phyloP scores from a whole-genome alignment of 192 early-diverging fungal genomes.

The Linderina pennispora region DNA sequence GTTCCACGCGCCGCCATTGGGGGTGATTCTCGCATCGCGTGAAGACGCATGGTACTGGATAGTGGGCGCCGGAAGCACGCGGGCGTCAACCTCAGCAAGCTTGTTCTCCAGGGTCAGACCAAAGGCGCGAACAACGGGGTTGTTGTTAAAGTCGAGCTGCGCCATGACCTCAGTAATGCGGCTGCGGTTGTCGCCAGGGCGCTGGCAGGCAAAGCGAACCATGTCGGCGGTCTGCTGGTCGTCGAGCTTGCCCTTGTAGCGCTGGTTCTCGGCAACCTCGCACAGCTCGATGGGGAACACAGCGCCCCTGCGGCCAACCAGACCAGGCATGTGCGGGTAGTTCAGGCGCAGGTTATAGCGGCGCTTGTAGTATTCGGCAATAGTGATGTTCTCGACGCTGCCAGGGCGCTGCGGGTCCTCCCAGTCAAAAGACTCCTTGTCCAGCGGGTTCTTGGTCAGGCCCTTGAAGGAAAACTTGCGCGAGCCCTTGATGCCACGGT shows the following conservation, averaged over 20 bases:
- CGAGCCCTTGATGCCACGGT: conserved; percentile 52
- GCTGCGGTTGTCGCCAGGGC: conserved; percentile 73
- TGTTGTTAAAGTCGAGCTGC: conserved; percentile 57
- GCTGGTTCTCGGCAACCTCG: conserved; percentile 74
- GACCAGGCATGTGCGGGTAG: conserved; percentile 78
- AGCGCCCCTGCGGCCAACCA: conserved; percentile 64
- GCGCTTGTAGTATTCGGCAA: conserved; percentile 72
- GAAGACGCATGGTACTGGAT: conserved; percentile 58
- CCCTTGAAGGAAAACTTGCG: conserved; percentile 69
- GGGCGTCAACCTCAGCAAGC: conserved; percentile 66
- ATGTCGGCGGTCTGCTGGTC: conserved; percentile 89
- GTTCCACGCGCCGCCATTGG: conserved; percentile 82
- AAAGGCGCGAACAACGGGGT: conserved; percentile 73
- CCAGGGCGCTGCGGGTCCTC: conserved; percentile 40
- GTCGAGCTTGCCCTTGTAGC: conserved; percentile 75
- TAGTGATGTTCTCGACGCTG: conserved; percentile 51
- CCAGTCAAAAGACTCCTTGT: conserved; percentile 65
- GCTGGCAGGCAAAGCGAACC: conserved; percentile 88
- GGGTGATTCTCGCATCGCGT: conserved; percentile 44
- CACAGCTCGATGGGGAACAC: conserved; percentile 91
- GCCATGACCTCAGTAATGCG: conserved; percentile 71
- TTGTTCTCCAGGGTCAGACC: conserved; percentile 59
- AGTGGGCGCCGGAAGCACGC: conserved; percentile 71
- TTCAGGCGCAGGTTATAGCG: conserved; percentile 65
- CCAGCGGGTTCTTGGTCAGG: conserved; percentile 60